Evolutionary conservation across 148 eudicot genomes (phyloP).

Genomic region (Camellia lanceoleosa): DNA sequence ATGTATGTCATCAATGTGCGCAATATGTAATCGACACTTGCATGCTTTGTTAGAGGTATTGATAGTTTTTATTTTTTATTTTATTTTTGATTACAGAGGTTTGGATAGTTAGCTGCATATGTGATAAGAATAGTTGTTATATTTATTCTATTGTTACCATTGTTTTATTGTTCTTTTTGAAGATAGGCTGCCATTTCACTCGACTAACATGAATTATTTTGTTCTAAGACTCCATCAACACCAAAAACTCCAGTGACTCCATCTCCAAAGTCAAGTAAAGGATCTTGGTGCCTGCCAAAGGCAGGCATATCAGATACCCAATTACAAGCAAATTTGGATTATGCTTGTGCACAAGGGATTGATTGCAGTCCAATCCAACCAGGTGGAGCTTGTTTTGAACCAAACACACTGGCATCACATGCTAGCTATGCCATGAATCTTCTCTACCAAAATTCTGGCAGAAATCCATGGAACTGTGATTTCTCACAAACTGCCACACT

Average conservation of each 20-base stretch:
- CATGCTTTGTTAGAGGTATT: background rate
- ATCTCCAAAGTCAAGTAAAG: slow-evolving; percentile 9
- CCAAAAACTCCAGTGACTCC: slow-evolving; percentile 21
- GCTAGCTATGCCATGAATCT: slow-evolving; percentile 26
- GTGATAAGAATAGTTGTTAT: too few species aligned
- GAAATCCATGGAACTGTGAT: slow-evolving; percentile 18
- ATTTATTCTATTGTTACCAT: too few species aligned
- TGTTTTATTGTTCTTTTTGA: too few species aligned
- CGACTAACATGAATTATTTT: background rate
- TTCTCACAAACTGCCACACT: slow-evolving; percentile 18
- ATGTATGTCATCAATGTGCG: too few species aligned
- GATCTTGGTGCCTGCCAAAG: slow-evolving; percentile 24
- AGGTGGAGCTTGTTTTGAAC: slow-evolving; percentile 24
- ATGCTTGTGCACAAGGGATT: slow-evolving; percentile 18
- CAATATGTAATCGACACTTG: too few species aligned
- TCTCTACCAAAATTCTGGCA: slow-evolving; percentile 19
- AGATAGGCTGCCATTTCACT: background rate
- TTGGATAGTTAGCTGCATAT: too few species aligned
- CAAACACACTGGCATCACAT: slow-evolving; percentile 18
- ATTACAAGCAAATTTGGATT: slow-evolving; percentile 20
- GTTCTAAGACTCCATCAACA: slow-evolving; percentile 22
- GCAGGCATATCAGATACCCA: slow-evolving; percentile 20
- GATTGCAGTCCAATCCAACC: slow-evolving; percentile 25
- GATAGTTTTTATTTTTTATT: too few species aligned
- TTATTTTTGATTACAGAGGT: too few species aligned